These are phyloP conservation scores for Vitis hybrid DNA, from an alignment of 177 flowering plant species.

Conservation along the genomic window DNA sequence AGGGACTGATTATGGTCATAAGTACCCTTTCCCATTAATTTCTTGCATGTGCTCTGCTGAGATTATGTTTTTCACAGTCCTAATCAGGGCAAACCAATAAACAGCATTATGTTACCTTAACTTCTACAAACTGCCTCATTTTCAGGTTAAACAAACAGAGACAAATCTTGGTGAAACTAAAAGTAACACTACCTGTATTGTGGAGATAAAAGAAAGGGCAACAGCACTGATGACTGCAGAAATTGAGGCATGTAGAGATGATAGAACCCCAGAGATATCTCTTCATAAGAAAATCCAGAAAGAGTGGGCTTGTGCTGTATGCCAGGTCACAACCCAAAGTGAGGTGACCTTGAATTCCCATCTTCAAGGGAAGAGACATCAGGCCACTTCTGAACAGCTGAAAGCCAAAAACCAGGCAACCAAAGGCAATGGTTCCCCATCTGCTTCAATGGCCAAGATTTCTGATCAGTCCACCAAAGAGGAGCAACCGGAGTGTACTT, in stretches of 20 bases:
- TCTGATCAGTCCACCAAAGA: no score
- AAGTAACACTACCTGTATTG: not conserved
- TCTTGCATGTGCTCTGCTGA: no score
- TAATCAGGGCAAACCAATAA: no score
- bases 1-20: no score
- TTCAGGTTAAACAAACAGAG: not conserved
- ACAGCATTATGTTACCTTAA: no score
- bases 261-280: not conserved
- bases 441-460: no score
- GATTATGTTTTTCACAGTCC: no score
- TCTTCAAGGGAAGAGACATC: constrained; percentile 24
- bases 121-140: no score
- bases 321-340: constrained; percentile 9
- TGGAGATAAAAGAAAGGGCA: constrained; percentile 3
- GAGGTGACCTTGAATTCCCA: constrained; percentile 16
- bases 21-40: no score
- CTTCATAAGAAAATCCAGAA: not conserved
- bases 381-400: constrained; percentile 8
- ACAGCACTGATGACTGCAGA: not conserved
- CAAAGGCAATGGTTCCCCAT: no score
- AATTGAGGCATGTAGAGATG: not conserved
- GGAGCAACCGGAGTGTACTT: no score
- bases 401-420: constrained; percentile 3
- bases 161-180: not conserved
- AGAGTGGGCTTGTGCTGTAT: constrained; percentile 17